Evolutionary conservation across 2,329 filamentous ascomycete species (phyloP).

Genomic region (Pyricularia grisea): DNA sequence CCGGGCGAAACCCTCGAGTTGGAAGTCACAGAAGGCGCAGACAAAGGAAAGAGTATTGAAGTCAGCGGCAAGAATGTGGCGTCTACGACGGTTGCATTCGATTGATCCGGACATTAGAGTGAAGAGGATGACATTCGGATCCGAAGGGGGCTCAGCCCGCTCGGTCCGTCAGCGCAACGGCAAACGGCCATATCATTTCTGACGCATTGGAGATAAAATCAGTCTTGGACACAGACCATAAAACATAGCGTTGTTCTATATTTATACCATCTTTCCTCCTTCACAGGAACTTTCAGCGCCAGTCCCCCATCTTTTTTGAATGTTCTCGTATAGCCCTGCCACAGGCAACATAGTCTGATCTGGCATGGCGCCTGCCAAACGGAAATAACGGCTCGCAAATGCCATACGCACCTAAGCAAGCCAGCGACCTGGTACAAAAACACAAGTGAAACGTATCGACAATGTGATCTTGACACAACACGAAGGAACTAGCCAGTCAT

Average conservation of each 20-base stretch:
- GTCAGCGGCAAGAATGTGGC: conserved; percentile 18
- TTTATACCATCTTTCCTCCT: background rate
- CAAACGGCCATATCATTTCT: background rate
- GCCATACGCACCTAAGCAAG: background rate
- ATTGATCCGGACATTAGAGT: background rate
- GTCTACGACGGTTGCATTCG: conserved; percentile 1
- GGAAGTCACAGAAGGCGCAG: conserved; percentile 14
- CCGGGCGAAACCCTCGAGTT: conserved; percentile 40
- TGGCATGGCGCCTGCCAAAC: background rate
- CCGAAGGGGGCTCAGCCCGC: background rate
- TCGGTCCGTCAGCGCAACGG: background rate
- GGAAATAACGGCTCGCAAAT: background rate
- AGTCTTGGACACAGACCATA: background rate
- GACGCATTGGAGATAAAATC: background rate
- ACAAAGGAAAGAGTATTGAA: conserved; percentile 12
- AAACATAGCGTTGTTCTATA: background rate
- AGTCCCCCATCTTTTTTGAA: background rate
- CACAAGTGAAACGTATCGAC: background rate
- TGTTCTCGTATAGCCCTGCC: background rate
- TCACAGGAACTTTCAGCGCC: background rate
- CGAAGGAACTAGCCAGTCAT: background rate
- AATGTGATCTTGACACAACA: background rate
- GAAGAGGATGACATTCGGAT: background rate
- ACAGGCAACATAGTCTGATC: background rate
- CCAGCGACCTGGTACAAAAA: background rate